phyloP scores from a whole-genome alignment of 78 protist species.

The Dictyostelium citrinum region DNA sequence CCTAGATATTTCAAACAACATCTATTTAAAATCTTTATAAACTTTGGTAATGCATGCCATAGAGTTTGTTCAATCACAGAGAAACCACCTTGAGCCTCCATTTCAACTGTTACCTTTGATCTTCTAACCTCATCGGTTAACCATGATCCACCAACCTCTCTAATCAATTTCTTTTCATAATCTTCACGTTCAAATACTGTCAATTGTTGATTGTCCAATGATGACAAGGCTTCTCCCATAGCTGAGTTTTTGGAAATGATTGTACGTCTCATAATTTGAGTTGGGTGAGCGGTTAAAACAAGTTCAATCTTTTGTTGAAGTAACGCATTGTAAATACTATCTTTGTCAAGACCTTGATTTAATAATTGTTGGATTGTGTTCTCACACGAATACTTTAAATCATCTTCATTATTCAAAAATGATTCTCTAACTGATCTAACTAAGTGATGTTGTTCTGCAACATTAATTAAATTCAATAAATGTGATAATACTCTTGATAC shows the following conservation, averaged over 20 bases:
- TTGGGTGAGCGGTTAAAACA: conserved; percentile 92
- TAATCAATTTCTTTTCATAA: not conserved
- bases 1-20: not conserved
- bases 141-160: conserved; percentile 55
- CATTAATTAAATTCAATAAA: conserved; percentile 41
- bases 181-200: conserved; percentile 43
- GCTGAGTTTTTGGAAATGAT: conserved; percentile 41
- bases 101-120: conserved; percentile 74
- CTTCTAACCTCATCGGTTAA: conserved; percentile 74
- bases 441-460: conserved; percentile 73
- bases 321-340: conserved; percentile 38
- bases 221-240: conserved; percentile 27
- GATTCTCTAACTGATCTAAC: conserved; percentile 48
- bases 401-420: conserved; percentile 14
- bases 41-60: conserved; percentile 79
- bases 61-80: conserved; percentile 67
- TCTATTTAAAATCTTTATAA: conserved; percentile 48
- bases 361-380: not conserved
- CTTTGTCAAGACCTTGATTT: not conserved
- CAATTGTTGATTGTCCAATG: not conserved
- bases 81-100: conserved; percentile 85
- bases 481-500: conserved; percentile 66
- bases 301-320: conserved; percentile 79
- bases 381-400: conserved; percentile 57
- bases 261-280: conserved; percentile 86